These are phyloP conservation scores for Russula sp. DNA, from an alignment of 768 basidiomycete species.

Conservation along the genomic window DNA sequence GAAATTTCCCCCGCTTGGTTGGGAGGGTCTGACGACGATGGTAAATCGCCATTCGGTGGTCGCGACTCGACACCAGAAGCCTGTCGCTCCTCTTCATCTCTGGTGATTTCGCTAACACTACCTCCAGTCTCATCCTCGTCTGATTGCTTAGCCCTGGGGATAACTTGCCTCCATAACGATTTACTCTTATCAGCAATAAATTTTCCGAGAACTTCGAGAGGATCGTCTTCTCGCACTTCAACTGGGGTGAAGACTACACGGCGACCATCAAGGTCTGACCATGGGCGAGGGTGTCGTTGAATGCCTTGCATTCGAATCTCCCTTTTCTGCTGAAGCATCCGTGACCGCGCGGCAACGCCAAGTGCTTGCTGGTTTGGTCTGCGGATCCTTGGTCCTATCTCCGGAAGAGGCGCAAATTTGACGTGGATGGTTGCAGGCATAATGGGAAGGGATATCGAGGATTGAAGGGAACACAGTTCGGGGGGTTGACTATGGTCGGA, in stretches of 20 bases:
- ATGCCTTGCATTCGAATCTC: background rate
- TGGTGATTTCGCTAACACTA: background rate
- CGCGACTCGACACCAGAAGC: background rate
- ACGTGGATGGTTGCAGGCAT: conserved; percentile 23
- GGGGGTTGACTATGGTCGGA: background rate
- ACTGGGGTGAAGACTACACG: background rate
- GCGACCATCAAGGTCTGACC: conserved; percentile 8
- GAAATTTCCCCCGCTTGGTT: background rate
- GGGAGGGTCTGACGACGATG: background rate
- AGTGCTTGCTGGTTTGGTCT: conserved; percentile 26
- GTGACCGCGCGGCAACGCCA: conserved; percentile 33
- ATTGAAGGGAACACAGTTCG: background rate
- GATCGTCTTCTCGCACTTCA: conserved; percentile 14
- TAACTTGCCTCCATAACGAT: conserved; percentile 15
- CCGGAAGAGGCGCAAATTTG: conserved; percentile 33
- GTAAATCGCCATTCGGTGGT: background rate
- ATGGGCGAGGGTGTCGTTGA: background rate
- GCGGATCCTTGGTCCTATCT: conserved; percentile 28
- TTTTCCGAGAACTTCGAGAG: conserved; percentile 14
- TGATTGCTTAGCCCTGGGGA: conserved; percentile 6
- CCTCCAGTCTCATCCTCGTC: background rate
- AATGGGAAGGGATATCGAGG: conserved; percentile 18
- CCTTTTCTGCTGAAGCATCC: conserved; percentile 28
- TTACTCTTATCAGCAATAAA: conserved; percentile 19
- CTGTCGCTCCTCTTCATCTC: background rate